phyloP scores from a whole-genome alignment of 495 filamentous ascomycete species.

The Penicillium bovifimosum region DNA sequence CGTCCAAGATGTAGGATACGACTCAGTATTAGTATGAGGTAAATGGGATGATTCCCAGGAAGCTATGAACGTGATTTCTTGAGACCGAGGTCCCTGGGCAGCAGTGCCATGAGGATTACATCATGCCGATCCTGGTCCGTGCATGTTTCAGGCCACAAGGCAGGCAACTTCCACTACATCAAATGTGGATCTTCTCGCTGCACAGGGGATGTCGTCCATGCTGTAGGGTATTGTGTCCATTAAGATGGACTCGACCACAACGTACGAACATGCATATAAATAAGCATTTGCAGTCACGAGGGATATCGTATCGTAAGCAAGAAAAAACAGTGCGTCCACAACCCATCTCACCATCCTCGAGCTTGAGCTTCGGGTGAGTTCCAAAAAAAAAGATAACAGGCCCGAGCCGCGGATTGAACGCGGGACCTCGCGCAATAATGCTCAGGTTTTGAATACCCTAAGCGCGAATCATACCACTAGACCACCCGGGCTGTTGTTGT shows the following conservation, averaged over 20 bases:
- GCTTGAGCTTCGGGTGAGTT: no score
- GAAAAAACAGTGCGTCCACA: no score
- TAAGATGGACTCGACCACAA: no score
- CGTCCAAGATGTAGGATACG: background rate
- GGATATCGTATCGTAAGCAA: no score
- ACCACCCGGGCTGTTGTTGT: slow-evolving; percentile 26
- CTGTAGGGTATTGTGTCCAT: no score
- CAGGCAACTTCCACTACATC: background rate
- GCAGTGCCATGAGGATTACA: slow-evolving; percentile 20
- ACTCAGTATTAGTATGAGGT: no score
- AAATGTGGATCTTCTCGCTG: no score
- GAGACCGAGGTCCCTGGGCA: slow-evolving; percentile 18
- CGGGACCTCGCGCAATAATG: slow-evolving; percentile 34
- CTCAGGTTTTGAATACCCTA: slow-evolving; percentile 26
- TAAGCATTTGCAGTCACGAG: no score
- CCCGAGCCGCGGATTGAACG: slow-evolving; percentile 32
- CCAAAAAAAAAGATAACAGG: slow-evolving; percentile 1
- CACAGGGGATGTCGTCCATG: no score
- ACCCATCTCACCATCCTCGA: no score
- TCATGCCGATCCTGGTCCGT: slow-evolving; percentile 22
- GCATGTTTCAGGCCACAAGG: background rate
- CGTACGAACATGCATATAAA: no score
- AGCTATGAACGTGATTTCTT: slow-evolving; percentile 15
- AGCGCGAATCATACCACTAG: slow-evolving; percentile 46
- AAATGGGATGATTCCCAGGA: background rate